A percentile compares a stretch with the other conserved stretches of the same genome.
These are phyloP conservation scores for Acacia pycnantha DNA, from an alignment of 331 rosid species.

Conservation along the genomic window DNA sequence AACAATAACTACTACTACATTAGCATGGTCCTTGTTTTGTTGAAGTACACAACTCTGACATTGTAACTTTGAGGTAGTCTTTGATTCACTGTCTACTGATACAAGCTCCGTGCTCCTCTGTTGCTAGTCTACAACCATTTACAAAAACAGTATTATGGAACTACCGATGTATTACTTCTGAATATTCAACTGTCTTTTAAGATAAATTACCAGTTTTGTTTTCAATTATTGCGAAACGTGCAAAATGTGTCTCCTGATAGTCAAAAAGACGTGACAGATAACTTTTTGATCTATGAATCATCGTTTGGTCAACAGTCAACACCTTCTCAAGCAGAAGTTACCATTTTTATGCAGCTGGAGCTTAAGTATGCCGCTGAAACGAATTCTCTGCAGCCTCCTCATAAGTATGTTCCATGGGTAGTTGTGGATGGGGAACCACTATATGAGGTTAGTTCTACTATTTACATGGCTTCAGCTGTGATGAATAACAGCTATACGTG, in stretches of 20 bases:
- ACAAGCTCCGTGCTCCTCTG: neutral
- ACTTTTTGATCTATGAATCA: constrained; percentile 6
- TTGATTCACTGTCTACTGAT: neutral
- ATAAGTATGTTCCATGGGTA: constrained; percentile 88
- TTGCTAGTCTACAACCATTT: neutral
- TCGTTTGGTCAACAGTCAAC: neutral
- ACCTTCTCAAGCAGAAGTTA: constrained; percentile 10
- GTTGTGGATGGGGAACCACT: constrained; percentile 87
- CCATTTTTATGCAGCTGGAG: constrained; percentile 68
- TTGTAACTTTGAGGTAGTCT: neutral
- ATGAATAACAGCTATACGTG: neutral
- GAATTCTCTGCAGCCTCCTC: constrained; percentile 73
- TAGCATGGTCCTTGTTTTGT: neutral
- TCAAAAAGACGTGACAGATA: neutral
- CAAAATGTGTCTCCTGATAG: constrained; percentile 5
- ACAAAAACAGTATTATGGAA: neutral
- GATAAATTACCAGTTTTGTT: neutral
- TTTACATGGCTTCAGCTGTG: neutral
- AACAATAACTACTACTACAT: neutral
- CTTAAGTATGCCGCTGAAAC: constrained; percentile 73
- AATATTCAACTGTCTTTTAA: neutral
- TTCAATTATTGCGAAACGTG: neutral
- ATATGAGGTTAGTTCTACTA: constrained; percentile 67
- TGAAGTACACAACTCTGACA: neutral
- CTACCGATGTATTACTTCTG: constrained; percentile 10